These are phyloP conservation scores for Seiridium unicorne DNA, from an alignment of 2,329 filamentous ascomycete species.

Conservation along the genomic window DNA sequence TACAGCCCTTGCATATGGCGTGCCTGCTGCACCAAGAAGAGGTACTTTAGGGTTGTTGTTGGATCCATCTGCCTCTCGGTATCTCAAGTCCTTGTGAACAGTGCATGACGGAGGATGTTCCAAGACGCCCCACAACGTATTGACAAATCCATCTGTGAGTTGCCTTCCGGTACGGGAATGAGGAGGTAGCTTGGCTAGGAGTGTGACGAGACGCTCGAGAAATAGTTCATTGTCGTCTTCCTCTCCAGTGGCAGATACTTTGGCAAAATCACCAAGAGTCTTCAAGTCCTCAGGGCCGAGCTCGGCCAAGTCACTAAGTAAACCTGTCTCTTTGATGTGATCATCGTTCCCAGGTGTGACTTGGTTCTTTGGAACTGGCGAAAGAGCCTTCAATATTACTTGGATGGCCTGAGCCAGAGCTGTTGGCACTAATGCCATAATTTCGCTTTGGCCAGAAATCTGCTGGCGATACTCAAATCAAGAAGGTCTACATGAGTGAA, in stretches of 20 bases:
- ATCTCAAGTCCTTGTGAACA: slow-evolving; percentile 5
- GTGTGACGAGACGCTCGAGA: slow-evolving; percentile 16
- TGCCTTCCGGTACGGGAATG: slow-evolving; percentile 14
- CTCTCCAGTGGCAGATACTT: slow-evolving; percentile 12
- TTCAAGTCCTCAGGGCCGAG: slow-evolving; percentile 15
- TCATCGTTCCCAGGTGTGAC: slow-evolving; percentile 17
- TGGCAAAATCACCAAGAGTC: slow-evolving; percentile 14
- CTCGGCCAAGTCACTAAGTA: slow-evolving; percentile 13
- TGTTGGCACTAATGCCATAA: background rate
- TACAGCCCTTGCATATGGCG: slow-evolving; percentile 27
- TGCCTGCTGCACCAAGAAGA: slow-evolving; percentile 26
- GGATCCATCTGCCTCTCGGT: slow-evolving; percentile 23
- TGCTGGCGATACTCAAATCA: no score
- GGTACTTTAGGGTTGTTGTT: slow-evolving; percentile 25
- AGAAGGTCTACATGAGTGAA: no score
- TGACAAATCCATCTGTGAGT: slow-evolving; percentile 17
- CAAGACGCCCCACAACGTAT: slow-evolving; percentile 15
- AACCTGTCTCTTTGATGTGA: slow-evolving; percentile 13
- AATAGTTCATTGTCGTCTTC: slow-evolving; percentile 15
- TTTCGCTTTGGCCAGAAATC: background rate
- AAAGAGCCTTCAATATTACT: slow-evolving; percentile 13
- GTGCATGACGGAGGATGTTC: slow-evolving; percentile 16
- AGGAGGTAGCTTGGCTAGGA: slow-evolving; percentile 16
- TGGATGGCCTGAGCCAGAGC: slow-evolving; percentile 11
- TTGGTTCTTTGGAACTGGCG: slow-evolving; percentile 16